Conservation (phyloP, 345 rosid species). For the Turritis glabra region DNA sequence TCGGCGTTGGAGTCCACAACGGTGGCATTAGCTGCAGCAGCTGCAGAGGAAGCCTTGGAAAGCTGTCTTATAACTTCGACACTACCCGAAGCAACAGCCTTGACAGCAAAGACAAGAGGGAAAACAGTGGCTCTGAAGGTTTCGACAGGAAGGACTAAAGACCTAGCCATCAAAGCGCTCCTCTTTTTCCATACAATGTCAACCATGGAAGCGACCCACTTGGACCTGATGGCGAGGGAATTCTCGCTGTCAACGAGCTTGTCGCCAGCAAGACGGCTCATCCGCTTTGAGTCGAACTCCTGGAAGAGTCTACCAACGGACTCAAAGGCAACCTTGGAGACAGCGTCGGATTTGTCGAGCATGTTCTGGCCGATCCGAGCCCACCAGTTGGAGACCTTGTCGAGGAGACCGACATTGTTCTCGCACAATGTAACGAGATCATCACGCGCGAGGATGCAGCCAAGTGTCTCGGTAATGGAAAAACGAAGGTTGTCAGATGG, state of each 20-base stretch:
- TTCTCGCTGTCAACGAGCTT: slow-evolving; percentile 95
- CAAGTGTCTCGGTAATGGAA: slow-evolving; percentile 87
- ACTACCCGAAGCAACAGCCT: slow-evolving; percentile 88
- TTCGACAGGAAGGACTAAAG: slow-evolving; percentile 84
- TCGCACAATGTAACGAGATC: slow-evolving; percentile 90
- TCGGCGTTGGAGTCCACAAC: slow-evolving; percentile 75
- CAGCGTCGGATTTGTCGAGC: slow-evolving; percentile 80
- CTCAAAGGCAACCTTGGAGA: slow-evolving; percentile 95
- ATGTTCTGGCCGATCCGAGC: slow-evolving; percentile 74
- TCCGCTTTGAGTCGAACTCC: slow-evolving; percentile 87
- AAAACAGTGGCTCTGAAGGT: slow-evolving; percentile 83
- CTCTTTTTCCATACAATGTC: slow-evolving; percentile 83
- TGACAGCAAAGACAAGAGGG: slow-evolving; percentile 82
- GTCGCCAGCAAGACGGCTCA: slow-evolving; percentile 95
- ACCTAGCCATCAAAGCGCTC: slow-evolving; percentile 79
- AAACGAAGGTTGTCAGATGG: slow-evolving; percentile 71
- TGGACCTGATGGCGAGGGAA: slow-evolving; percentile 83
- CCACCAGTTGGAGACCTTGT: slow-evolving; percentile 93
- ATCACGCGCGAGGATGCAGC: slow-evolving; percentile 88
- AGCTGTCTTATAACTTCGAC: slow-evolving; percentile 73
- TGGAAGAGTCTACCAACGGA: slow-evolving; percentile 88
- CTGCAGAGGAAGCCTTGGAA: slow-evolving; percentile 51
- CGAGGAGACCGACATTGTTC: slow-evolving; percentile 73
- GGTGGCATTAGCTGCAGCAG: slow-evolving; percentile 41
- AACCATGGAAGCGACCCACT: slow-evolving; percentile 88